These are phyloP conservation scores for Vitis hybrid DNA, from an alignment of 177 flowering plant genomes.

Conservation along the genomic window DNA sequence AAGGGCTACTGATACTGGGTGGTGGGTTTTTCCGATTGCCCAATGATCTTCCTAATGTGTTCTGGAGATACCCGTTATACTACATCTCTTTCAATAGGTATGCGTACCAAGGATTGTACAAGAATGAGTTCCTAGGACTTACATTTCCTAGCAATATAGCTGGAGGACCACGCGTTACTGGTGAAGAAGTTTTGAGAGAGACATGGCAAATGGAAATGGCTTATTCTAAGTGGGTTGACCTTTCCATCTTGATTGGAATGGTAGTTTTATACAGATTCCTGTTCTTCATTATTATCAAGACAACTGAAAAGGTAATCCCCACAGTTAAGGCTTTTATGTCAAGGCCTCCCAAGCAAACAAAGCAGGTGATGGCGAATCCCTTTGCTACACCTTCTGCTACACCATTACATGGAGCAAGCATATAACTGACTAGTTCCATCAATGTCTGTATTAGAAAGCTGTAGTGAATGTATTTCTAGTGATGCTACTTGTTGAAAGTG, in stretches of 20 bases:
- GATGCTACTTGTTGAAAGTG: too few relatives aligned
- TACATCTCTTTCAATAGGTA: conserved; percentile 61
- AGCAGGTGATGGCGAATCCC: conserved; percentile 14
- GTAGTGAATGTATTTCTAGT: too few relatives aligned
- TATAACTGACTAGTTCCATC: too few relatives aligned
- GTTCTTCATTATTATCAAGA: conserved; percentile 18
- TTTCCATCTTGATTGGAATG: conserved; percentile 20
- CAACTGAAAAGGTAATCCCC: conserved; percentile 6
- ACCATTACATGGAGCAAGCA: too few relatives aligned
- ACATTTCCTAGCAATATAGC: conserved; percentile 25
- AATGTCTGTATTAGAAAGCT: too few relatives aligned
- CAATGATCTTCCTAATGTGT: conserved; percentile 41
- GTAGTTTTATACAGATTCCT: conserved; percentile 12
- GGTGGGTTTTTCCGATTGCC: conserved; percentile 57
- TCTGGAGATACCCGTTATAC: conserved; percentile 63
- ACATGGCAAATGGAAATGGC: conserved; percentile 14
- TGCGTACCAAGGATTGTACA: conserved; percentile 55
- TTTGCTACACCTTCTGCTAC: conserved; percentile 2
- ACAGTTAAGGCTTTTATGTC: background rate
- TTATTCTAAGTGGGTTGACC: conserved; percentile 25
- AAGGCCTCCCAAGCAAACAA: conserved; percentile 3
- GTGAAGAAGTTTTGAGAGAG: conserved; percentile 16
- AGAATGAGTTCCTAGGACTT: conserved; percentile 58
- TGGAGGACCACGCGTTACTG: background rate
- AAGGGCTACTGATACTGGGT: conserved; percentile 53